Percentiles rank a stretch among this genome's conserved stretches.
Conservation (phyloP, 306 rosid genomes). For the Malus asiatica region DNA sequence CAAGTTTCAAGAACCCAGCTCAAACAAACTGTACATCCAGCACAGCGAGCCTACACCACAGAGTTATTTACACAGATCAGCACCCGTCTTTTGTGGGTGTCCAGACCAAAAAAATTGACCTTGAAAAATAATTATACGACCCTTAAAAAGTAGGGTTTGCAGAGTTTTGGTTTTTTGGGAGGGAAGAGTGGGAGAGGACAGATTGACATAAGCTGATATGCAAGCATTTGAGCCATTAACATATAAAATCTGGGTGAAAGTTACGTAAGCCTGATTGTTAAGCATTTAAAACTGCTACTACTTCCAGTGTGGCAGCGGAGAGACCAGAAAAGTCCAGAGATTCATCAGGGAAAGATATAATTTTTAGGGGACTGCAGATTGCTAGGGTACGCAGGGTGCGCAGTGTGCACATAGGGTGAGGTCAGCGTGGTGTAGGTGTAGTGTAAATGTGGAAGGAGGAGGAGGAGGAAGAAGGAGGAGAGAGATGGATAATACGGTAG, state of each 20-base stretch:
- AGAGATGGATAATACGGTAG: constrained; percentile 29
- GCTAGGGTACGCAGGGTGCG: neutral
- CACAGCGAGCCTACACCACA: neutral
- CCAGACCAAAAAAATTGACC: neutral
- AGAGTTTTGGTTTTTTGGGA: neutral
- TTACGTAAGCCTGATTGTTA: constrained; percentile 14
- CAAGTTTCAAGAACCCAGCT: constrained; percentile 37
- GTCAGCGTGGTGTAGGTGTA: constrained; percentile 25
- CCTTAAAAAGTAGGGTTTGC: neutral
- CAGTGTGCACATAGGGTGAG: constrained; percentile 7
- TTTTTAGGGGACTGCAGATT: neutral
- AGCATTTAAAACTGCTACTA: neutral
- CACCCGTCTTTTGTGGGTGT: constrained; percentile 38
- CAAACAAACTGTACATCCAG: neutral
- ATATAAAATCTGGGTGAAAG: constrained; percentile 23
- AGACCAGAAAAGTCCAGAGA: neutral
- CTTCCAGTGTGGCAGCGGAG: neutral
- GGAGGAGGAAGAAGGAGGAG: neutral
- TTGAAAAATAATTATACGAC: neutral
- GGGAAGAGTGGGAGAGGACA: neutral
- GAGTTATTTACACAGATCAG: neutral
- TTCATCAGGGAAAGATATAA: neutral
- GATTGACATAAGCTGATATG: neutral
- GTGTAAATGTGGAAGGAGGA: neutral
- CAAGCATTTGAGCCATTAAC: neutral